These are phyloP conservation scores for Globisporangium perplexum DNA, from an alignment of 352 stramenopile species.

Conservation along the genomic window DNA sequence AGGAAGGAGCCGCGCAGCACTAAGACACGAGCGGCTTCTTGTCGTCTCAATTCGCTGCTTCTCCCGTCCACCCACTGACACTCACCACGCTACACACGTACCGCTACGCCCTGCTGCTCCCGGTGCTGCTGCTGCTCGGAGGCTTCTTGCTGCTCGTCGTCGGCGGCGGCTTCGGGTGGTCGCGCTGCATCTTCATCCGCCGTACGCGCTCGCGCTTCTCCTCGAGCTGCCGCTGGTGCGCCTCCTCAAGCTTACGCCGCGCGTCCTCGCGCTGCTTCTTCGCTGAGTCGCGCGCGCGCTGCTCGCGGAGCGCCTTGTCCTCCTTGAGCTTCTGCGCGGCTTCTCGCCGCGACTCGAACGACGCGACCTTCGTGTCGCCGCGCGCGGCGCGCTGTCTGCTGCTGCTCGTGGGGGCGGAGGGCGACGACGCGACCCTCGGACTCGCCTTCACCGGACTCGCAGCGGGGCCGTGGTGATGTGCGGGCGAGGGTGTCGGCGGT, in stretches of 20 bases:
- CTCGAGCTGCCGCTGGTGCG: slow-evolving; percentile 60
- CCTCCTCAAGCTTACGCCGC: slow-evolving; percentile 54
- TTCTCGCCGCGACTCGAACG: slow-evolving; percentile 56
- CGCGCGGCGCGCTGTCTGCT: slow-evolving; percentile 18
- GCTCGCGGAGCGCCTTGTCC: slow-evolving; percentile 59
- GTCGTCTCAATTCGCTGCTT: background rate
- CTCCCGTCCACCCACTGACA: background rate
- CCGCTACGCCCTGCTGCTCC: slow-evolving; percentile 7
- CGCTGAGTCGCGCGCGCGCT: slow-evolving; percentile 50
- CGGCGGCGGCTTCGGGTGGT: slow-evolving; percentile 14
- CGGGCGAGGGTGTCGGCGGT: slow-evolving; percentile 1
- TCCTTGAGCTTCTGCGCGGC: slow-evolving; percentile 62
- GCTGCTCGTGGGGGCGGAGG: slow-evolving; percentile 20
- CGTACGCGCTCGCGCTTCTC: slow-evolving; percentile 62
- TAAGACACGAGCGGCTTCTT: too few relatives aligned
- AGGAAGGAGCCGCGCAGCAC: too few relatives aligned
- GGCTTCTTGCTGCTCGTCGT: slow-evolving; percentile 13
- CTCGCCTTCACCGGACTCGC: slow-evolving; percentile 7
- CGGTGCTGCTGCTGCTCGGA: slow-evolving; percentile 7
- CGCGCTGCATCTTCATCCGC: slow-evolving; percentile 49
- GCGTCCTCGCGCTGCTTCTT: slow-evolving; percentile 64
- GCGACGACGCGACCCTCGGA: slow-evolving; percentile 19
- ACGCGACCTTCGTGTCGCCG: slow-evolving; percentile 8
- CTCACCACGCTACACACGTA: background rate
- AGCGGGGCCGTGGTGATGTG: slow-evolving; percentile 1